These are phyloP conservation scores for Lactarius tabidus DNA, from an alignment of 768 basidiomycete species.

Conservation along the genomic window DNA sequence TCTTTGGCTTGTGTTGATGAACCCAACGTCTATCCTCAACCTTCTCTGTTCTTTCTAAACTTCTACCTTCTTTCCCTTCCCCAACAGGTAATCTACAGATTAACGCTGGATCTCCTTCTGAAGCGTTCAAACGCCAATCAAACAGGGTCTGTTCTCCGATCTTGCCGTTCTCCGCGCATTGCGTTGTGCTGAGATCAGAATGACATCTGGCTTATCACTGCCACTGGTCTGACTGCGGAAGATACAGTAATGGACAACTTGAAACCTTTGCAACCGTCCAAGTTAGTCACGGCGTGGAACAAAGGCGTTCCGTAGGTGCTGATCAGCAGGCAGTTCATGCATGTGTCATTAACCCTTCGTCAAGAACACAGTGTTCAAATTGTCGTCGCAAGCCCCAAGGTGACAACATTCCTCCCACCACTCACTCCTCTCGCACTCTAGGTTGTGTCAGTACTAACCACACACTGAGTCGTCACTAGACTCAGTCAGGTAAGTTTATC, in stretches of 20 bases:
- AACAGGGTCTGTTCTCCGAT: neutral
- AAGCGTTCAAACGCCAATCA: neutral
- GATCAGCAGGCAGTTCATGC: neutral
- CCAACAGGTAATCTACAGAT: too few relatives aligned
- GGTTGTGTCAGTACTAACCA: neutral
- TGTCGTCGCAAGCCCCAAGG: neutral
- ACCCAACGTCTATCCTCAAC: neutral
- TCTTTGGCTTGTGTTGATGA: neutral
- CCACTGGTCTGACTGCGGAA: too few relatives aligned
- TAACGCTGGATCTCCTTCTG: neutral
- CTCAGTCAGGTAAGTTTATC: neutral
- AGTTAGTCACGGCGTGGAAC: neutral
- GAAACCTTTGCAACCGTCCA: neutral
- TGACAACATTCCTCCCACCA: neutral
- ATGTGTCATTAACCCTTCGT: too few relatives aligned
- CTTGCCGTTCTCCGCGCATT: too few relatives aligned
- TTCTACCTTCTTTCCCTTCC: neutral
- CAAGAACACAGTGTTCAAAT: neutral
- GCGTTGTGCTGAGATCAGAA: neutral
- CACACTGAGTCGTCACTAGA: neutral
- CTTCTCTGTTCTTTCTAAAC: too few relatives aligned
- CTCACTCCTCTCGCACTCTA: neutral
- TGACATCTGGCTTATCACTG: neutral
- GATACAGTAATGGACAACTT: too few relatives aligned
- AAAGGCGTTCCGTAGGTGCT: neutral